Evolutionary conservation across 805 yeast genomes (phyloP), one percentile per base, ranked within the genome.

Genomic region (Nakazawaea anatomiae): DNA sequence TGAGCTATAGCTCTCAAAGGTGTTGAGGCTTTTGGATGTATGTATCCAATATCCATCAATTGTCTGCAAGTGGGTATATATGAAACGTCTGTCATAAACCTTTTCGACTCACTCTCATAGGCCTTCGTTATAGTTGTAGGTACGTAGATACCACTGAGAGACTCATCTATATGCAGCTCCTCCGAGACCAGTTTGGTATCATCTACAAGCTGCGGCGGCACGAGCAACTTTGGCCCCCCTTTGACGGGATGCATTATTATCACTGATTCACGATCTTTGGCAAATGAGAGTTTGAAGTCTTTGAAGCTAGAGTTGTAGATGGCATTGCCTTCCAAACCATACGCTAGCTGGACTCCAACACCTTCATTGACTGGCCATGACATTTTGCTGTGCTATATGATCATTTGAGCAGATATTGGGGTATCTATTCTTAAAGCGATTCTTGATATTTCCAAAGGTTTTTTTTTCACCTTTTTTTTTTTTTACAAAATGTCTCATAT

Each of bases 291-390:
- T 10, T 57, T 47, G 6, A 58, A 53, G 7, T 54, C 53, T 11
- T 54, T 43, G 4, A 54, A 34, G 14, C 47, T 31, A 2, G 63
- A 56, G 2, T 54, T 52, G 49, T 54, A 58, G 4, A 65, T 36
- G 10, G 59, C 62, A 6, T 62, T 52, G 1, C 80, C 80, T 39
- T 61, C 66, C 7, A 72, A 69, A 1, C 81, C 81, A 56, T 71
- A 72, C 3, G 74, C 61, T 39, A 76, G 60, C 54, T 69, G 71
- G 4, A 64, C 64, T 5, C 77, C 77, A 39, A 63, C 55, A 14
- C 65, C 68, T 35, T 59, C 58, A 48, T 65, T 67, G 27, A 70
- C 65, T 52, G 77, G 76, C 50, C 50, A 47, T 47, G 50, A 47
- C 50, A 46, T 38, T 29, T 10, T 34, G 6, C 32, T 6, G n/a